Conservation (phyloP, 768 basidiomycete species). For the Russula vinacea region DNA sequence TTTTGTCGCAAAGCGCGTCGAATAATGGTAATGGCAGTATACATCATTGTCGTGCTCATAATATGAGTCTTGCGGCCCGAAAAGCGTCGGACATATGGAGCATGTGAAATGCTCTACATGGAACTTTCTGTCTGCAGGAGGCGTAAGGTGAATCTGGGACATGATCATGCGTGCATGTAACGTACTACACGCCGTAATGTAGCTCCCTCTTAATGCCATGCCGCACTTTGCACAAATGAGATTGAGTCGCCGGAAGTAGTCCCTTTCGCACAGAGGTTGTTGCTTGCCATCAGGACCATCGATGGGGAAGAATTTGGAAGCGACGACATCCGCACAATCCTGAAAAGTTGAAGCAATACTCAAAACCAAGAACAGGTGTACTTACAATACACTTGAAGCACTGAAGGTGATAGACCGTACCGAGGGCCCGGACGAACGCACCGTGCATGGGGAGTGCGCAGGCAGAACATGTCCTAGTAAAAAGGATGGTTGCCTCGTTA, state of each 20-base stretch:
- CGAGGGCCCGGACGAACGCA: slow-evolving; percentile 92
- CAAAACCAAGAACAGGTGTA: slow-evolving; percentile 26
- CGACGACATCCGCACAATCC: slow-evolving; percentile 97
- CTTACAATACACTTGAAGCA: slow-evolving; percentile 97
- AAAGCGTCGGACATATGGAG: slow-evolving; percentile 91
- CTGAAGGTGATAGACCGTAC: slow-evolving; percentile 91
- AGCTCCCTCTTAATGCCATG: slow-evolving; percentile 90
- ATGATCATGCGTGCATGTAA: slow-evolving; percentile 31
- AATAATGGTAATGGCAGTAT: slow-evolving; percentile 99
- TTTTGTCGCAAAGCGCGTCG: slow-evolving; percentile 96
- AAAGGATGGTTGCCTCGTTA: slow-evolving; percentile 12
- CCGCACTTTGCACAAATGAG: slow-evolving; percentile 96
- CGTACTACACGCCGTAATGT: slow-evolving; percentile 98
- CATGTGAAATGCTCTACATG: slow-evolving; percentile 99
- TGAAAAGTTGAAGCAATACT: slow-evolving; percentile 36
- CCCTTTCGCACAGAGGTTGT: slow-evolving; percentile 94
- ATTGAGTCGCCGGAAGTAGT: slow-evolving; percentile 94
- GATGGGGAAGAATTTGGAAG: slow-evolving; percentile 98
- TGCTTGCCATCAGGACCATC: slow-evolving; percentile 87
- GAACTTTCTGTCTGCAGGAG: slow-evolving; percentile 90
- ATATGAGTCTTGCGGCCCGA: slow-evolving; percentile 98
- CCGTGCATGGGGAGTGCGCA: slow-evolving; percentile 86
- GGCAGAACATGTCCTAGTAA: slow-evolving; percentile 62
- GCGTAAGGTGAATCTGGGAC: slow-evolving; percentile 13
- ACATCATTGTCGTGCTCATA: slow-evolving; percentile 99